Evolutionary conservation across 495 filamentous ascomycete genomes (phyloP).

Genomic region (Amphirosellinia nigrospora): DNA sequence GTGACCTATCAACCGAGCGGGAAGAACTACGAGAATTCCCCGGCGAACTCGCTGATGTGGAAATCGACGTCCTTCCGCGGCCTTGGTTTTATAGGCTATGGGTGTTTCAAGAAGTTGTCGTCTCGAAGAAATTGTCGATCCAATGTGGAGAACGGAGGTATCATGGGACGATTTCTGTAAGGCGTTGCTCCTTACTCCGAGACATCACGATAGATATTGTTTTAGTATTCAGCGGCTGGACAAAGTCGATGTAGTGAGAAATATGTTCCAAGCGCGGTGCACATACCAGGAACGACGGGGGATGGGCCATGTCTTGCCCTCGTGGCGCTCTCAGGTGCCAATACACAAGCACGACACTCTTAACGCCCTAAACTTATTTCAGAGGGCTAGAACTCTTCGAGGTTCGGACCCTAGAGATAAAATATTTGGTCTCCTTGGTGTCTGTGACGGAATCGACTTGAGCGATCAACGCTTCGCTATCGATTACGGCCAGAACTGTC

Average conservation of each 20-base stretch:
- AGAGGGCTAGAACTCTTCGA: background rate
- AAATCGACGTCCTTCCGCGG: background rate
- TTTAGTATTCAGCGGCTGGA: background rate
- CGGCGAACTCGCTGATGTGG: background rate
- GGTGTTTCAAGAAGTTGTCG: constrained; percentile 13
- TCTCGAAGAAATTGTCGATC: background rate
- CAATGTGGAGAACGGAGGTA: constrained; percentile 1
- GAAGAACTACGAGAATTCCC: background rate
- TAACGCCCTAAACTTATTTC: background rate
- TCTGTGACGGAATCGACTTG: background rate
- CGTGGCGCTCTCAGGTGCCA: constrained; percentile 1
- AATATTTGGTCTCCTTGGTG: constrained; percentile 1
- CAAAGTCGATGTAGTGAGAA: background rate
- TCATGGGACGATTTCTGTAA: constrained; percentile 13
- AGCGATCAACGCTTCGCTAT: background rate
- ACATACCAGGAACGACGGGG: background rate
- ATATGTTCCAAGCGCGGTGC: constrained; percentile 8
- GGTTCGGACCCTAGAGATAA: constrained; percentile 11
- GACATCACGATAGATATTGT: background rate
- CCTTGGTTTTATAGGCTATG: constrained; percentile 2
- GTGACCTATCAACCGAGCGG: too few relatives aligned
- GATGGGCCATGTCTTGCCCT: background rate
- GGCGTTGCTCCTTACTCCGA: background rate
- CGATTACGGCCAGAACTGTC: background rate
- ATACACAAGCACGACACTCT: background rate